Evolutionary conservation across 768 basidiomycete species (phyloP), one percentile per base, ranked within the genome.

Genomic region (Boletus subcaerulescens): DNA sequence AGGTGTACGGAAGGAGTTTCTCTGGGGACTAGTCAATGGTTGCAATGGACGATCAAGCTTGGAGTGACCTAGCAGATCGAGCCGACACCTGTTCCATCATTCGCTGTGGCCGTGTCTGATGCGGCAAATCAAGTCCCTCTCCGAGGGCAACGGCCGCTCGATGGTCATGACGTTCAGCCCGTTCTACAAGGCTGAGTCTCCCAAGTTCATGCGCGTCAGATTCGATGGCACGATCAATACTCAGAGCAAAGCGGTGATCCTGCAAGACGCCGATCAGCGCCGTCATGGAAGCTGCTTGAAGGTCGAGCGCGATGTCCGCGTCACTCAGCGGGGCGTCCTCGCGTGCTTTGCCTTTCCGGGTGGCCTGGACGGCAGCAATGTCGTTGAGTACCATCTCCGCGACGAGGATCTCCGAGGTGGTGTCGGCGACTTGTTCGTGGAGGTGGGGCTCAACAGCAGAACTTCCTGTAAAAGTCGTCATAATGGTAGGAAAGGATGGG

Each of bases 361-460:
- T 44, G 20, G 67, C 57, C 15, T 73, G 70, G 17, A 77, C 50
- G 13, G 66, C 65, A 20, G 66, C 70, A 20, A 79, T 70, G 52
- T 81, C 80, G n/a, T 73, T 65, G 33, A 80, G 71, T 4, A 62
- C 59, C 42, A 80, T 71, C 50, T 75, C 67, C 1, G 74, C 72
- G 35, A 77, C 71, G 42, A 82, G 69, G 9, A 74, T 60, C 22
- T 73, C 65, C 18, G 75, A 73, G 11, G 69, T 73, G 3, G 63
- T n/a, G 55, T 81, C 79, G 13, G 29, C 18, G 46, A 4, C 17
- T 31, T 18, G 44, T 12, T 48, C 60, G 42, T 35, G 13, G 56
- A 20, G 39, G 13, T 58, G 53, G 40, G 29, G 17, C 54, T 65
- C 65, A 38, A 48, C 45, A 49, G 39, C 48, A 63, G 52, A 58